phyloP scores from a whole-genome alignment of 75 land plant species.

The Pinus taeda region DNA sequence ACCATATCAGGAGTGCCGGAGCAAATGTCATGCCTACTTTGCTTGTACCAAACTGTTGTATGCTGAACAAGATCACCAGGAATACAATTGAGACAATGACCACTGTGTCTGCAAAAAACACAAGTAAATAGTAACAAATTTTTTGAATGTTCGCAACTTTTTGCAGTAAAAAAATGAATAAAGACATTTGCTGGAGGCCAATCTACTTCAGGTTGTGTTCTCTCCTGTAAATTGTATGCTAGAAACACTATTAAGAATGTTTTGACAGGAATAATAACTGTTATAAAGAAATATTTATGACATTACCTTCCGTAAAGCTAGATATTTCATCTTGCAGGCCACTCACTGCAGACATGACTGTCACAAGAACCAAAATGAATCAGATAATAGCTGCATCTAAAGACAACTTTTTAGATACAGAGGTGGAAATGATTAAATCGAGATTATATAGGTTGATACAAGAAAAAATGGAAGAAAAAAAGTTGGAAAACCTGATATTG shows the following conservation, averaged over 20 bases:
- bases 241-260: background rate
- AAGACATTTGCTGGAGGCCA: background rate
- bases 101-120: conserved; percentile 61
- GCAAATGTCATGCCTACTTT: conserved; percentile 86
- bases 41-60: conserved; percentile 91
- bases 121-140: background rate
- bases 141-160: background rate
- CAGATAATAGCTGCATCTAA: background rate
- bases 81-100: conserved; percentile 61
- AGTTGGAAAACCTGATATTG: conserved; percentile 70
- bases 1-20: conserved; percentile 85
- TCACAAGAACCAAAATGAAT: conserved; percentile 14
- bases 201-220: background rate
- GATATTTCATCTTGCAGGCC: conserved; percentile 68
- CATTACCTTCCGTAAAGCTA: conserved; percentile 58
- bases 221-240: background rate
- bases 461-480: background rate
- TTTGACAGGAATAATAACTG: background rate
- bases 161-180: background rate
- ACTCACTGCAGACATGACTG: conserved; percentile 94
- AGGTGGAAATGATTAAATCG: background rate
- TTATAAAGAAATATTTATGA: background rate
- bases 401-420: background rate
- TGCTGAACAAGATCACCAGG: conserved; percentile 72
- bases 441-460: background rate